phyloP scores from a whole-genome alignment of 108 stramenopile species.

The Nannochloropsis gaditana region DNA sequence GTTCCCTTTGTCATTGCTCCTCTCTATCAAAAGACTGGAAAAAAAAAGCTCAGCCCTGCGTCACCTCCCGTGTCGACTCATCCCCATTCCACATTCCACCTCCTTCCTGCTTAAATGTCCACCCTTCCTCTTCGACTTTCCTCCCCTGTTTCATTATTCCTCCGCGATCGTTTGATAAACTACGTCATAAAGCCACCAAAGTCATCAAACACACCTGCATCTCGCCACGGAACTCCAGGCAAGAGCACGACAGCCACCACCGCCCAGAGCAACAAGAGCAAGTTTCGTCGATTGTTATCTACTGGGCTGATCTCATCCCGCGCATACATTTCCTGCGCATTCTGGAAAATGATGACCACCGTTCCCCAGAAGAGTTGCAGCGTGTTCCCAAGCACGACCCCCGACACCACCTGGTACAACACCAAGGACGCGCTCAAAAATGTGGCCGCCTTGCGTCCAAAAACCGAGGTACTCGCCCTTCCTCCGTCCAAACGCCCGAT shows the following conservation, averaged over 20 bases:
- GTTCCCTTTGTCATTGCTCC: neutral
- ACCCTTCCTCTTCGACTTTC: neutral
- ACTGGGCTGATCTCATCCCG: constrained; percentile 25
- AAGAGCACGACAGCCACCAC: constrained; percentile 12
- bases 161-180: neutral
- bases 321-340: constrained; percentile 36
- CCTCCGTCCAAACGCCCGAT: constrained; percentile 83
- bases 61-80: neutral
- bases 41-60: neutral
- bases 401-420: neutral
- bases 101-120: neutral
- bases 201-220: constrained; percentile 1
- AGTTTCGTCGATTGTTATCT: neutral
- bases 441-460: constrained; percentile 4
- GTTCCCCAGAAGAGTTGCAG: constrained; percentile 48
- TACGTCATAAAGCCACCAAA: constrained; percentile 5
- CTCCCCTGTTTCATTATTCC: neutral
- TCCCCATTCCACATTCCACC: neutral
- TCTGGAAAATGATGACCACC: constrained; percentile 43
- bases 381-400: constrained; percentile 24
- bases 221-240: neutral
- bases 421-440: neutral
- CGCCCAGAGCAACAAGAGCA: neutral
- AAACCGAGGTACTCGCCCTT: constrained; percentile 28
- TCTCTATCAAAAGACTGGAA: neutral